Percentiles rank a stretch among this genome's conserved stretches.
Conservation (phyloP, 2,329 filamentous ascomycete species). For the Trichothecium sympodiale region DNA sequence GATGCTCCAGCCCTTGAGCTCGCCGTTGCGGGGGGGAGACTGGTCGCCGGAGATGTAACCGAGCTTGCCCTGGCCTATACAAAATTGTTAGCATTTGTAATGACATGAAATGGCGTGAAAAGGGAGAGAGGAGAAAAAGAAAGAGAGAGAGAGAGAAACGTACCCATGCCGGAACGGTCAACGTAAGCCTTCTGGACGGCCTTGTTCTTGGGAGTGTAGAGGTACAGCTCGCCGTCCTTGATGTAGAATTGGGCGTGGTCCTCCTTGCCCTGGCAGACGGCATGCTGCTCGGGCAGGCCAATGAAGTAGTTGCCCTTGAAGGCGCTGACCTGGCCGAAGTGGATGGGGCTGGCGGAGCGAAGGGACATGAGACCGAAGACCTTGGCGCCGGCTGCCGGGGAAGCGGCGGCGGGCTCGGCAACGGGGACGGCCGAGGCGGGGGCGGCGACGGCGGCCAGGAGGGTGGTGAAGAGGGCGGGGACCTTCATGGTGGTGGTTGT, state of each 20-base stretch:
- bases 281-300: constrained; percentile 30
- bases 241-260: constrained; percentile 1
- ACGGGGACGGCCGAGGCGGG: constrained; percentile 15
- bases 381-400: constrained; percentile 10
- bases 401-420: background rate
- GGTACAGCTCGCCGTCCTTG: constrained; percentile 27
- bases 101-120: no score
- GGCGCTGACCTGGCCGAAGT: constrained; percentile 35
- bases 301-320: constrained; percentile 30
- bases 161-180: constrained; percentile 49
- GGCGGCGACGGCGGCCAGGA: constrained; percentile 10
- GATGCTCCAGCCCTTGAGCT: constrained; percentile 36
- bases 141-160: constrained; percentile 8
- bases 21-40: constrained; percentile 24
- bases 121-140: no score
- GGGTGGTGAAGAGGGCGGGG: constrained; percentile 1
- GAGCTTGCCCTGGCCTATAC: constrained; percentile 37
- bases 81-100: constrained; percentile 4
- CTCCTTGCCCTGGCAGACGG: constrained; percentile 31
- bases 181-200: constrained; percentile 37
- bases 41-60: constrained; percentile 38
- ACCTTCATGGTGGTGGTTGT: background rate
- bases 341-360: constrained; percentile 35
- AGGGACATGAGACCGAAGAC: constrained; percentile 39
- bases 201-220: constrained; percentile 28